Base-by-base conservation (phyloP, 176 grass and related monocot species). In the Oryza nivara region DNA sequence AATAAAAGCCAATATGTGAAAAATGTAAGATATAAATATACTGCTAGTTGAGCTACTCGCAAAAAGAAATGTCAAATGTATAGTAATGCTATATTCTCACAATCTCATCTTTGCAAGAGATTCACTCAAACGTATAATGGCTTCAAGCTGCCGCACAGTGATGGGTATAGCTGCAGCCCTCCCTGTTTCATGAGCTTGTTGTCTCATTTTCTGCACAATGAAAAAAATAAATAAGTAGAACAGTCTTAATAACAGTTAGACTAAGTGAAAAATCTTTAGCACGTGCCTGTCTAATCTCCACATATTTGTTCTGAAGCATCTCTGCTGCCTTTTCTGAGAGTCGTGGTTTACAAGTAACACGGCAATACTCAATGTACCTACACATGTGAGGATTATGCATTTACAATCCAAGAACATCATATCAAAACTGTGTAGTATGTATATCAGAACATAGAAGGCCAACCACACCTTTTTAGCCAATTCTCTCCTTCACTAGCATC, bases 241-340 rank as follows among this genome's bases (percentile, higher is more conserved):
- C 40, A 45, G 16, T 16, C 22, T 36, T 78, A 32, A n/a, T 32
- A 78, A 41, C 32, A 36, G 28, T 22, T 63, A 67, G 35, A 36
- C 35, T 36, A 71, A 49, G 49, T 52, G 15, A 58, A 76, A 89
- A 60, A 70, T 64, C 14, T 44, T 14, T 26, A 19, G 26, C 11
- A 22, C 19, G 17, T 86, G 93, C 96, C 89, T 99, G 93, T 96
- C 96, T 94, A 73, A 99, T 94, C 65, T 99, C 96, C 26, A 94
- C 90, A 89, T 99, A 99, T 88, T 99, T 99, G 54, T 99, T 93
- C 84, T 99, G 93, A 63, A 99, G 54, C 91, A 99, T 96, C 81
- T 99, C 93, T 73, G 96, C 77, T 68, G 96, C 93, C 30, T 94
- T 99, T 85, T 99, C 96, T 56, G 96, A 99, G 52, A 99, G 86